Conservation (phyloP, 805 yeast species). For the Candida nanaspora region DNA sequence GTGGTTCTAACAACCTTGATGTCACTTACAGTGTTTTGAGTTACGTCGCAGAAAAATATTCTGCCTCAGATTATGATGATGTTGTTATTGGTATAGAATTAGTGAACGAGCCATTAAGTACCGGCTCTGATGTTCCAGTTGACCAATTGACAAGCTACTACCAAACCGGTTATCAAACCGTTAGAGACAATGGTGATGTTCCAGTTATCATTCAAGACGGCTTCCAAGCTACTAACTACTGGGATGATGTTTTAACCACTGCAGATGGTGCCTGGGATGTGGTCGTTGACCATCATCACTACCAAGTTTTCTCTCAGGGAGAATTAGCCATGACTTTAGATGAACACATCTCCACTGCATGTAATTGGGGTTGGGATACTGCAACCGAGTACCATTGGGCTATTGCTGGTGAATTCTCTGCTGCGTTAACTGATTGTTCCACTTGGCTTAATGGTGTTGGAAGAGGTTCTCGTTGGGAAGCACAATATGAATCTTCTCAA, state of each 20-base stretch:
- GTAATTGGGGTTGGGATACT: slow-evolving; percentile 38
- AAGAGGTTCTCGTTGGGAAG: slow-evolving; percentile 57
- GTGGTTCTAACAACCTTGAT: slow-evolving; percentile 37
- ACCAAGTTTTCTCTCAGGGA: slow-evolving; percentile 69
- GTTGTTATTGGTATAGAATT: slow-evolving; percentile 80
- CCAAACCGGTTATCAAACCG: slow-evolving; percentile 51
- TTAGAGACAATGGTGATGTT: slow-evolving; percentile 43
- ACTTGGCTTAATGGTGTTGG: slow-evolving; percentile 66
- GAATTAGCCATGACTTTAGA: slow-evolving; percentile 55
- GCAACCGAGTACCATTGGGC: slow-evolving; percentile 59
- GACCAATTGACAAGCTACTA: slow-evolving; percentile 52
- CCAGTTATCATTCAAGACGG: slow-evolving; percentile 73
- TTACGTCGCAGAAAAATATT: slow-evolving; percentile 56
- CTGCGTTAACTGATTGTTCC: slow-evolving; percentile 66
- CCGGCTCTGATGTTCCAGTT: slow-evolving; percentile 63
- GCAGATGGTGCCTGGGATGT: slow-evolving; percentile 44
- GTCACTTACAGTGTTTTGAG: slow-evolving; percentile 50
- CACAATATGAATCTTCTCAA: slow-evolving; percentile 30
- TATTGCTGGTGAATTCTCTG: slow-evolving; percentile 68
- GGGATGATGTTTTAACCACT: slow-evolving; percentile 49
- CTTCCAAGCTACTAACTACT: slow-evolving; percentile 45
- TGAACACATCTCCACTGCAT: slow-evolving; percentile 51
- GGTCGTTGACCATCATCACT: slow-evolving; percentile 82
- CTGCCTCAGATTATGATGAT: slow-evolving; percentile 50
- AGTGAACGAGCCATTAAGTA: slow-evolving; percentile 84